Base-by-base conservation (phyloP, 2,329 filamentous ascomycete genomes). In the Cercospora brassicicola region DNA sequence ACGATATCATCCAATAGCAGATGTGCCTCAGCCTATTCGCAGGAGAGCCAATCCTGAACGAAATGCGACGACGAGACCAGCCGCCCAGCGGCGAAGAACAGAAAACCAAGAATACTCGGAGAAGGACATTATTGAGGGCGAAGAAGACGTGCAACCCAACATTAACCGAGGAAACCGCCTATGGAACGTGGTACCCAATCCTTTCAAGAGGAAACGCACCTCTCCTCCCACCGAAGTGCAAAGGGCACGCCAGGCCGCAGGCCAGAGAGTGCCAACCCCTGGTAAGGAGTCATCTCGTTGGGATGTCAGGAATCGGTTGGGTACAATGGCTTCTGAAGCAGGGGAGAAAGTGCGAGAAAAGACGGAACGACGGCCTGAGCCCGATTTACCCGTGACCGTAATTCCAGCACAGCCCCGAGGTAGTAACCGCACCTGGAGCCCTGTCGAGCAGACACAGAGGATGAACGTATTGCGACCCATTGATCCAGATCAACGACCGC, bases 221-320 rank as follows among this genome's bases (percentile, higher is more conserved):
- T 86, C 86, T 31, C 85, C 87, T 10, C 88, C 88, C 6, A 84
- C 84, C 36, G 87, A 89, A 76, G 82, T 90, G 55, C 86, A 86
- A 31, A 84, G 82, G 61, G 87, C 86, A 60, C 67, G 69, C 20
- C 72, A 67, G 28, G 75, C 73, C 5, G 72, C 70, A 15, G 65
- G 65, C 2, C 66, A 71, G 64, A 71, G 67, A 66, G 69, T 79
- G 73, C 39, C 78, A 75, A 74, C 73, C n/a, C 79, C 78, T 8
- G 79, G 79, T 3, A 81, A 84, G 45, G 81, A 81, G 42, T 81
- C 82, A 67, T 79, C 80, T 13, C 78, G 78, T 10, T 80, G 82
- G 73, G 80, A 82, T 62, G 62, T 85, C 7, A 82, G 81, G 57
- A 78, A 81, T 42, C 78, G 82, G 39, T 71, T 84, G 0, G 83